phyloP scores from a whole-genome alignment of 345 rosid genomes.

The Hypericum perforatum region DNA sequence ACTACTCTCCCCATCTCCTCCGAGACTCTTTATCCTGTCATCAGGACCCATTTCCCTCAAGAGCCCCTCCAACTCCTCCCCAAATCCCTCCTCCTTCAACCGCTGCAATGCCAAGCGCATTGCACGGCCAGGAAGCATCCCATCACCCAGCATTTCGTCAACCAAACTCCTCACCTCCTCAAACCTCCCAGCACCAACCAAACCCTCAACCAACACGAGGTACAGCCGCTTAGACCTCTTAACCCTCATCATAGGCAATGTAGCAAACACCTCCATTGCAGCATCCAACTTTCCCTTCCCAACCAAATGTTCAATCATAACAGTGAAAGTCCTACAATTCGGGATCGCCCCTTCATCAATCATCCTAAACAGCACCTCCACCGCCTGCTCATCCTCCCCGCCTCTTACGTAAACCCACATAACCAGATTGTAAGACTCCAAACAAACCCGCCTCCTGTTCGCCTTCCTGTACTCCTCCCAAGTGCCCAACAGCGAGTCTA shows the following conservation, averaged over 20 bases:
- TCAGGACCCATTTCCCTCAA: conserved; percentile 57
- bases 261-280: conserved; percentile 45
- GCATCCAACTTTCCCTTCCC: conserved; percentile 44
- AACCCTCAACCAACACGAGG: conserved; percentile 42
- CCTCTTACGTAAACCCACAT: conserved; percentile 36
- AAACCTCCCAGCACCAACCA: conserved; percentile 38
- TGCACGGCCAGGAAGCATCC: conserved; percentile 51
- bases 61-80: conserved; percentile 40
- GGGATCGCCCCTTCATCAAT: conserved; percentile 65
- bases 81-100: conserved; percentile 56
- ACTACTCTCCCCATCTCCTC: conserved; percentile 23
- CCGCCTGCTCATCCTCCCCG: conserved; percentile 42
- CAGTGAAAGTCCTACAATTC: conserved; percentile 72
- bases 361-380: conserved; percentile 39
- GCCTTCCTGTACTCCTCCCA: conserved; percentile 47
- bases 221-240: conserved; percentile 65
- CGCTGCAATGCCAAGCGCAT: conserved; percentile 41
- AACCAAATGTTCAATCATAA: conserved; percentile 69
- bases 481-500: conserved; percentile 39
- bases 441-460: conserved; percentile 34
- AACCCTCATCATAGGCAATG: conserved; percentile 72
- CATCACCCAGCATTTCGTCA: conserved; percentile 56
- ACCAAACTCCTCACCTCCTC: conserved; percentile 45
- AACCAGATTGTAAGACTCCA: conserved; percentile 62
- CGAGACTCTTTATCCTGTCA: conserved; percentile 45